phyloP scores from a whole-genome alignment of 257 asterid genomes.

The Rehmannia glutinosa region DNA sequence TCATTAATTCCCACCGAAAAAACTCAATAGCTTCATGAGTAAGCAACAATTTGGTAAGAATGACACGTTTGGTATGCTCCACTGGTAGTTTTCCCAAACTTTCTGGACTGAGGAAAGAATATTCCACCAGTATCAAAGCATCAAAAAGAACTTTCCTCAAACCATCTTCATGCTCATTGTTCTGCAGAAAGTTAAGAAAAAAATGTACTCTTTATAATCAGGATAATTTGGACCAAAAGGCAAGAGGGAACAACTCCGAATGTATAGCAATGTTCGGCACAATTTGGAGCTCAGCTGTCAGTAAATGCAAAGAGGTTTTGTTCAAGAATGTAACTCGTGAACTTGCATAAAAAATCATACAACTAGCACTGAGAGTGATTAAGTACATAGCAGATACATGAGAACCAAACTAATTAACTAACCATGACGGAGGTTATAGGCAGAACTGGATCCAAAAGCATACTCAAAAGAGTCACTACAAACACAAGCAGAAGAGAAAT shows the following conservation, averaged over 20 bases:
- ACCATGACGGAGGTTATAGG: slow-evolving; percentile 52
- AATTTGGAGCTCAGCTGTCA: neutral
- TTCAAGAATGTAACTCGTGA: neutral
- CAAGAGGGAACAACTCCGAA: neutral
- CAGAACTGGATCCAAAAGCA: slow-evolving; percentile 56
- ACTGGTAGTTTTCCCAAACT: slow-evolving; percentile 43
- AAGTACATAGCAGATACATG: too few relatives aligned
- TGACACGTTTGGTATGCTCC: slow-evolving; percentile 37
- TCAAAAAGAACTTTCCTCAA: slow-evolving; percentile 52
- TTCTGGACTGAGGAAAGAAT: slow-evolving; percentile 55
- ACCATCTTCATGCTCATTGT: slow-evolving; percentile 29
- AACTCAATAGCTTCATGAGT: slow-evolving; percentile 47
- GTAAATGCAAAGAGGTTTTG: neutral
- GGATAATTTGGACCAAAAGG: neutral
- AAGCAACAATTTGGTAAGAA: slow-evolving; percentile 51
- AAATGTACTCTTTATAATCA: neutral
- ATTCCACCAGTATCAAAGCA: slow-evolving; percentile 52
- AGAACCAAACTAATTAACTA: too few relatives aligned
- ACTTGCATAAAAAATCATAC: neutral
- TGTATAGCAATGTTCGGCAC: neutral
- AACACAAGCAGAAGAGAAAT: slow-evolving; percentile 15
- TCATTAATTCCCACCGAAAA: slow-evolving; percentile 35
- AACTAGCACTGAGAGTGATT: too few relatives aligned
- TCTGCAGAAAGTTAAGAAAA: slow-evolving; percentile 35
- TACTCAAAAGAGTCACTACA: slow-evolving; percentile 46